Conservation (phyloP, 2,329 filamentous ascomycete genomes). For the Colletotrichum sojae region DNA sequence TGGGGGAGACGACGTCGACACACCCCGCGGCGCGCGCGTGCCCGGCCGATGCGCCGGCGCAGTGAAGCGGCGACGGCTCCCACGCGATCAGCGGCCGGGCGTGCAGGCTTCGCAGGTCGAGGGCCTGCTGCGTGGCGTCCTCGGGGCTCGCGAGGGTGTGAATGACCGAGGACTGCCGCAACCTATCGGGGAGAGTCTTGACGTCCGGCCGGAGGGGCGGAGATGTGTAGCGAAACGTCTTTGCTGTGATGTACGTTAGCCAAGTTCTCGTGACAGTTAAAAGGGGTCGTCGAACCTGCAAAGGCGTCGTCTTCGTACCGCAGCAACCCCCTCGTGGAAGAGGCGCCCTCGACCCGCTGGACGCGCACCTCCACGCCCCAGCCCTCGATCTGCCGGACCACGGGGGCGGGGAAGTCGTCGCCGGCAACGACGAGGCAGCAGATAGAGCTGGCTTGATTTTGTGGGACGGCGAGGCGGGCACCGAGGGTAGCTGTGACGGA, state of each 20-base stretch:
- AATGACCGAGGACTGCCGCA: constrained; percentile 1
- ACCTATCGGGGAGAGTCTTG: neutral
- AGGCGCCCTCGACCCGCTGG: neutral
- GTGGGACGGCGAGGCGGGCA: constrained; percentile 26
- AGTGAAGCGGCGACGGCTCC: constrained; percentile 30
- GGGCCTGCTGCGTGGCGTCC: neutral
- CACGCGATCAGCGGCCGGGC: neutral
- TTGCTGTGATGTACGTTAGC: neutral
- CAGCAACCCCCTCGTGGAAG: constrained; percentile 16
- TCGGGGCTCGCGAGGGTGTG: constrained; percentile 4
- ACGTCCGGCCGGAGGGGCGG: neutral
- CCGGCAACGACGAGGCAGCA: constrained; percentile 25
- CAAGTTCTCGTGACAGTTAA: neutral
- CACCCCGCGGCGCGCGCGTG: neutral
- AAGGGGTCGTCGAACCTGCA: neutral
- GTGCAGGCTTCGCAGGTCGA: neutral
- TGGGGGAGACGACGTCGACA: neutral
- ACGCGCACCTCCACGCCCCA: constrained; percentile 5
- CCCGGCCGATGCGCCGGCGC: neutral
- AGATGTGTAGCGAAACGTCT: constrained; percentile 5
- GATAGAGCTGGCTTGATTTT: neutral
- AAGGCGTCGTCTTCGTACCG: constrained; percentile 24
- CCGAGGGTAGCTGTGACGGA: constrained; percentile 31
- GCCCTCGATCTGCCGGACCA: constrained; percentile 1
- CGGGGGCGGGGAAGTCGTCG: constrained; percentile 3